Evolutionary conservation across 1,139 yeast genomes (phyloP).

Genomic region (Pichia cactophila): DNA sequence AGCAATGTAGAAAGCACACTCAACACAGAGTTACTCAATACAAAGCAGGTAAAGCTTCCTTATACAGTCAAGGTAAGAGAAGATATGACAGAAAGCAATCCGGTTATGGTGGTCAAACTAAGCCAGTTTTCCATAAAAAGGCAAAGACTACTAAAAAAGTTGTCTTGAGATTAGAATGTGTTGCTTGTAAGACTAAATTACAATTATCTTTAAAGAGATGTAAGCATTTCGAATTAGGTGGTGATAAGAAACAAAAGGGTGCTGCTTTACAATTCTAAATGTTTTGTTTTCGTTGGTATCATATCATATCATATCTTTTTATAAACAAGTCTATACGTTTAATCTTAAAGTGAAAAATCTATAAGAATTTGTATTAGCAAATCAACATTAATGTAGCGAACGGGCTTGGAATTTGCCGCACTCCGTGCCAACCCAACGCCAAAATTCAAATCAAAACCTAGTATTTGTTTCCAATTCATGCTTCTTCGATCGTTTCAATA

Average conservation of each 20-base stretch:
- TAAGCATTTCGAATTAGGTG: conserved; percentile 99
- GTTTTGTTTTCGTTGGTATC: conserved; percentile 2
- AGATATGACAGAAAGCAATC: conserved; percentile 99
- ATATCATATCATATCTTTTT: conserved; percentile 2
- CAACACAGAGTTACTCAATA: conserved; percentile 99
- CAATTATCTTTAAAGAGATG: conserved; percentile 98
- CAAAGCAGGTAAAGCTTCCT: conserved; percentile 99
- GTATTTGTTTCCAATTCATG: no score
- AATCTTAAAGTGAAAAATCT: neutral
- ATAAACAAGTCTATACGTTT: neutral
- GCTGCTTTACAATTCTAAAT: conserved; percentile 32
- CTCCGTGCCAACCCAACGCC: neutral
- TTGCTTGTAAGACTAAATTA: conserved; percentile 96
- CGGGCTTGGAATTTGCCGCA: no score
- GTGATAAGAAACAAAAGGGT: conserved; percentile 99
- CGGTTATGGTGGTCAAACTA: conserved; percentile 99
- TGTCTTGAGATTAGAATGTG: conserved; percentile 98
- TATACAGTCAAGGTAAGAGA: conserved; percentile 99
- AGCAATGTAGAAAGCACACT: conserved; percentile 98
- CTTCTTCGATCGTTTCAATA: neutral
- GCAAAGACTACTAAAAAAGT: conserved; percentile 99
- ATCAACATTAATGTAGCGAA: no score
- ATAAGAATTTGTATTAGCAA: no score
- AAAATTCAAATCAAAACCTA: neutral
- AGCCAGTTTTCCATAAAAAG: conserved; percentile 99